Conservation (phyloP, 148 eudicot genomes). For the Vaccinium corymbosum region DNA sequence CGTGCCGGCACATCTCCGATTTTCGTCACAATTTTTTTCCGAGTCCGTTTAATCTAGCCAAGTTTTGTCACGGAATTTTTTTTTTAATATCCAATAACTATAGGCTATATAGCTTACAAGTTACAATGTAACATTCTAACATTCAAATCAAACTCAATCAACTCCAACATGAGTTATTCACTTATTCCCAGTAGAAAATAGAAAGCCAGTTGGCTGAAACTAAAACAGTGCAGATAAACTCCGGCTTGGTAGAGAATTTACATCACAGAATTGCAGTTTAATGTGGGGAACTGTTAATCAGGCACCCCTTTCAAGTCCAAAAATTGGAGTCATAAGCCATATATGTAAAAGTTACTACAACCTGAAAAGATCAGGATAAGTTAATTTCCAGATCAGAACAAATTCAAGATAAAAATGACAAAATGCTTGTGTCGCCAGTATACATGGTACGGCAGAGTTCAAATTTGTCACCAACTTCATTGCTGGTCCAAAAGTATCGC, state of each 20-base stretch:
- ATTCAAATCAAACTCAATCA: too few species aligned
- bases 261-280: neutral
- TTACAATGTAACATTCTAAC: too few species aligned
- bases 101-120: too few species aligned
- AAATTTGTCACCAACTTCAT: neutral
- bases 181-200: too few species aligned
- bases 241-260: neutral
- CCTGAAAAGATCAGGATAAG: neutral
- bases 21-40: too few species aligned
- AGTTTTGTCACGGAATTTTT: too few species aligned
- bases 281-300: neutral
- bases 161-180: too few species aligned
- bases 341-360: neutral
- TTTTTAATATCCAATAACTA: too few species aligned
- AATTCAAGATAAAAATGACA: neutral
- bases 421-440: neutral
- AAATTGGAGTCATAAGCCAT: neutral
- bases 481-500: conserved; percentile 3
- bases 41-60: too few species aligned
- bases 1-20: too few species aligned
- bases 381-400: neutral
- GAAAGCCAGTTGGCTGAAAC: neutral
- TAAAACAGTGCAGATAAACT: neutral
- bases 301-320: neutral
- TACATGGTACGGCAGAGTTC: neutral